A percentile compares a stretch with the other conserved stretches of the same genome.
These are phyloP conservation scores for Alternaria arbusti DNA, from an alignment of 2,329 filamentous ascomycete species.

Conservation along the genomic window DNA sequence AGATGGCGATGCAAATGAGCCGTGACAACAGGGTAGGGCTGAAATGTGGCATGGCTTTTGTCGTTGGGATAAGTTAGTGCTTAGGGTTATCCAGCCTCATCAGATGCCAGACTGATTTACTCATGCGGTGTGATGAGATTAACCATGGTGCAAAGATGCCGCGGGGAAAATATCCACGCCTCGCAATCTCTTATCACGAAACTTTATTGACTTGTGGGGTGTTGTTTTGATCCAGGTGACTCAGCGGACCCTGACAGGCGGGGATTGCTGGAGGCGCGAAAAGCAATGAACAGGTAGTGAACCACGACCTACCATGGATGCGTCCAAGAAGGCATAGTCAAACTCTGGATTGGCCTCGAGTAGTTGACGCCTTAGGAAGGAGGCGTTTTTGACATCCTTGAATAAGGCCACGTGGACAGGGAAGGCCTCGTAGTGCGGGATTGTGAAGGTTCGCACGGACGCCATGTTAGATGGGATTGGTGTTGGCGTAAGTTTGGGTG, in stretches of 20 bases:
- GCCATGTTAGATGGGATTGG: slow-evolving; percentile 48
- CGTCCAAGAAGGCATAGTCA: slow-evolving; percentile 94
- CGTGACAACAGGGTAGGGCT: not conserved
- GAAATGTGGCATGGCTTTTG: not conserved
- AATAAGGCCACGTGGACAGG: slow-evolving; percentile 78
- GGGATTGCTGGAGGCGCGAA: not conserved
- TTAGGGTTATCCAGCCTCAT: not conserved
- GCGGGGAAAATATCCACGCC: not conserved
- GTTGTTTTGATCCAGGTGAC: not conserved
- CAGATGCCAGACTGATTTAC: not conserved
- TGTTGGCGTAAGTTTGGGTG: slow-evolving; percentile 4
- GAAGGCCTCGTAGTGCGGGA: slow-evolving; percentile 78
- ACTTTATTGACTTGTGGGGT: not conserved
- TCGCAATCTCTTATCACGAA: not conserved
- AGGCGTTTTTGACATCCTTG: slow-evolving; percentile 75
- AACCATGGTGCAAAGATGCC: not conserved
- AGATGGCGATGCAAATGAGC: not conserved
- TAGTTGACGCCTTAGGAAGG: slow-evolving; percentile 81
- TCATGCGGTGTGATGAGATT: not conserved
- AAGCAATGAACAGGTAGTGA: slow-evolving; percentile 8
- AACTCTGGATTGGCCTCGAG: slow-evolving; percentile 83
- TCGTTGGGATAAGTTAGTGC: not conserved
- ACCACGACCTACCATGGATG: slow-evolving; percentile 66
- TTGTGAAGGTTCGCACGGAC: slow-evolving; percentile 68
- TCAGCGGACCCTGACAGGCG: not conserved